Evolutionary conservation across 1,284 basidiomycete species (phyloP), one percentile per base, ranked within the genome.

Genomic region (Ganoderma meredithae): DNA sequence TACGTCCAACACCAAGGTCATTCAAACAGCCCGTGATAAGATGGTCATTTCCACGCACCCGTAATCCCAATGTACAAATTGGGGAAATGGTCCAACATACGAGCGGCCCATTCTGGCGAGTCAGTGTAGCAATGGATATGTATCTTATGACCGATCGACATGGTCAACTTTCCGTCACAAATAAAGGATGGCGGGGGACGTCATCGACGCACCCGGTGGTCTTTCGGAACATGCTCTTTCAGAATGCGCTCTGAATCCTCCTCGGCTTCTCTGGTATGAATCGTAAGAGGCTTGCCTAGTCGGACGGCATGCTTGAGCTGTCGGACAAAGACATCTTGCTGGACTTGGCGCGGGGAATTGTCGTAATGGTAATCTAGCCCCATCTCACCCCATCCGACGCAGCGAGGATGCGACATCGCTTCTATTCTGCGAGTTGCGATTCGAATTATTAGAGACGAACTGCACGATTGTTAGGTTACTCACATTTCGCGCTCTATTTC

Each of bases 351-450:
- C 0, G 92, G 90, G 0, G 92, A 93, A 72, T 88, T 85, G 75
- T 93, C 88, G 75, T 94, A 94, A 77, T 94, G 92, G 74, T 94
- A 94, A 72, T 95, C 94, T 5, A 95, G 84, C 0, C 94, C 93
- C 64, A 94, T 95, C 76, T 95, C 93, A 0, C 94, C 94, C 90
- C 90, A 93, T 9, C 91, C 91, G 6, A 95, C 92, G 72, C 92
- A 94, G 12, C 90, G 87, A 2, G 91, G 90, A 73, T 95, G 93
- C 0, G 81, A 66, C 88, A 94, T 92, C 1, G 93, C 93, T 73
- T 90, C 86, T 64, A 93, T 70, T 47, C 92, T 93, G 75, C 9
- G 22, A 60, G 47, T 33, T 27, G 39, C 40, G 8, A 13, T 36
- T 40, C 22, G 9, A 3, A n/a, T 40, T 40, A n/a, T 40, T 40